Conservation (phyloP, 2,329 filamentous ascomycete species). For the Fusarium haematococcum region DNA sequence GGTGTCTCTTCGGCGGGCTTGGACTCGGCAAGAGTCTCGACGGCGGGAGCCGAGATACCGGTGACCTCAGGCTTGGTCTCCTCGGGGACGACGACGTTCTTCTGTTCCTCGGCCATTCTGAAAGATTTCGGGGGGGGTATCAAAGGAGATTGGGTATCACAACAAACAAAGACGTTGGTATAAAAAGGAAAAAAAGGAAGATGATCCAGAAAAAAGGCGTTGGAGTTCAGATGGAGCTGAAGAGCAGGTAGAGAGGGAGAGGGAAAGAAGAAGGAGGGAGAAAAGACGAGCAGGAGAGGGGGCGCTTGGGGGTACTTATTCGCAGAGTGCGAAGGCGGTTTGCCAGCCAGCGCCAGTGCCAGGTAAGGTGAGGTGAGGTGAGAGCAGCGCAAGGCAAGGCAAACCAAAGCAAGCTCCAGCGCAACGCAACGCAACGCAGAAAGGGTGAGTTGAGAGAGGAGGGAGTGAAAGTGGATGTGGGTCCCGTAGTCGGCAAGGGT, state of each 20-base stretch:
- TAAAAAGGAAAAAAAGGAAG: constrained; percentile 53
- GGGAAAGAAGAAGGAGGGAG: constrained; percentile 48
- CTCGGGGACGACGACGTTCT: constrained; percentile 71
- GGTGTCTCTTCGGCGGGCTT: constrained; percentile 55
- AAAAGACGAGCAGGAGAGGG: constrained; percentile 41
- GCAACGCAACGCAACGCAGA: neutral
- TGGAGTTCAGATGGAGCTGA: constrained; percentile 47
- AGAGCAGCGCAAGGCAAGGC: neutral
- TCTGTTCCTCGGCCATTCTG: constrained; percentile 80
- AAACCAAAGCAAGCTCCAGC: neutral
- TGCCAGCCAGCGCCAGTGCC: neutral
- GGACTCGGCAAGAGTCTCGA: constrained; percentile 49
- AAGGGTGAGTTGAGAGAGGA: constrained; percentile 5
- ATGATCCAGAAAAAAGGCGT: constrained; percentile 51
- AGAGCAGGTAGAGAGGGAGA: constrained; percentile 49
- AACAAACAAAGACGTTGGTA: constrained; percentile 59
- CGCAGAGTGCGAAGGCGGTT: constrained; percentile 36
- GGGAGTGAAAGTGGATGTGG: constrained; percentile 14
- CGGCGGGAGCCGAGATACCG: constrained; percentile 47
- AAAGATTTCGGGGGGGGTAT: constrained; percentile 55
- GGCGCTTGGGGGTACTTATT: constrained; percentile 58
- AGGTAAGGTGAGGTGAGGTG: constrained; percentile 10
- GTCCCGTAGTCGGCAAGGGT: constrained; percentile 6
- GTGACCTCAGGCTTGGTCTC: constrained; percentile 60
- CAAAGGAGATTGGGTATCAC: constrained; percentile 63